Conservation (phyloP, 202 grass and related monocot species). For the Musa balbisiana region DNA sequence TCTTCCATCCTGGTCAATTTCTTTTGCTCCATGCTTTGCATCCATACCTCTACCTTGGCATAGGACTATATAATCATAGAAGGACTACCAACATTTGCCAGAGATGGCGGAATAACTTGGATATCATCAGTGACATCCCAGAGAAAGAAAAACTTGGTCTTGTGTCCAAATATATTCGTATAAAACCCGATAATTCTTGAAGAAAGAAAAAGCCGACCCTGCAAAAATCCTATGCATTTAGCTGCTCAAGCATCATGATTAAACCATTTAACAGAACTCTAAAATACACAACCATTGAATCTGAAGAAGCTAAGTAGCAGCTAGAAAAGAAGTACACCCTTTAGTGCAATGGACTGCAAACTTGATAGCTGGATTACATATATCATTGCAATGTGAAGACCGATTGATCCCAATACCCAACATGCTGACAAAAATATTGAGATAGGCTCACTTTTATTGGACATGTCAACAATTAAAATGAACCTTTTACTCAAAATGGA, state of each 20-base stretch:
- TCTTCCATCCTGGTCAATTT: conserved; percentile 50
- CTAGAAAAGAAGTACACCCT: too few relatives aligned
- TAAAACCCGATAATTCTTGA: conserved; percentile 75
- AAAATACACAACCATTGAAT: too few relatives aligned
- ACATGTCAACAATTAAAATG: too few relatives aligned
- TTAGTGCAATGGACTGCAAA: too few relatives aligned
- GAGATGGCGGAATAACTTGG: conserved; percentile 50
- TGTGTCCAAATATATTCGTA: conserved; percentile 82
- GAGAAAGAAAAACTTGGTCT: conserved; percentile 77
- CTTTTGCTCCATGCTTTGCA: conserved; percentile 66
- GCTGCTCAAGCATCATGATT: neutral
- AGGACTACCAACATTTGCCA: conserved; percentile 58
- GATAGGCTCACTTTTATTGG: too few relatives aligned
- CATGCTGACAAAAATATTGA: too few relatives aligned
- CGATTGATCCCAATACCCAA: too few relatives aligned
- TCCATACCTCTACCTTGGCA: conserved; percentile 49
- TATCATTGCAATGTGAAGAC: too few relatives aligned
- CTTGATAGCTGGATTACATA: too few relatives aligned
- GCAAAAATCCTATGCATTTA: conserved; percentile 13
- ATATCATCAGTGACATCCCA: conserved; percentile 74
- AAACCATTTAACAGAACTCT: too few relatives aligned
- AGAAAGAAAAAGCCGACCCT: conserved; percentile 71
- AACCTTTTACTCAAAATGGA: too few relatives aligned
- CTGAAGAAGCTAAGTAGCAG: too few relatives aligned
- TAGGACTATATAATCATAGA: conserved; percentile 56